Evolutionary conservation across 257 asterid genomes (phyloP), one percentile per base, ranked within the genome.

Genomic region (Nicotiana attenuata): DNA sequence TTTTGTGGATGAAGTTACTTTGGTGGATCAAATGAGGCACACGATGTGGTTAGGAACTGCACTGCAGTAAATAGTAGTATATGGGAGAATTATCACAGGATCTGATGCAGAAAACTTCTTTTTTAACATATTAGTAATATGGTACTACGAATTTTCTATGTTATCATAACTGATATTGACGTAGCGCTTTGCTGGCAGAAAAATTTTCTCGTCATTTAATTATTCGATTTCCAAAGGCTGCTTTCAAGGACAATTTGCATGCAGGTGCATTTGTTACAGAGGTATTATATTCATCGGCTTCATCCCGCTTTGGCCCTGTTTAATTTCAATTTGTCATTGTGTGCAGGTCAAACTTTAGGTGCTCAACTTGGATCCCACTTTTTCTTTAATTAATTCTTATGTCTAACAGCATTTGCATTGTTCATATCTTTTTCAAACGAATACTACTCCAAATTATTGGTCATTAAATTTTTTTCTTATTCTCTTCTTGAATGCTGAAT

Each of bases 141-240:
- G 26, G 57, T 82, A 76, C 31, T n/a, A 50, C 29, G 31, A 80
- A 19, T 65, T 84, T 47, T 84, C 56, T 66, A 47, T 11, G 35
- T 22, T 41, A 73, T 65, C 20, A 16, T 35, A 24, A 47, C 5
- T 38, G 16, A 50, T 75, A 75, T 75, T 75, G 5, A 75, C 19
- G 22, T 75, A 76, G 19, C 56, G 53, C 41, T 84, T 82, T 84
- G 47, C 78, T 82, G 86, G 78, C 96, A 96, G 99, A 90, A 59
- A 96, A 96, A 84, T 92, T 96, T 90, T 94, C 99, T 84, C 97
- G 97, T 66, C 99, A 94, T 87, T 82, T 96, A 80, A 90, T 96
- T 84, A 89, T 94, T 87, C 93, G 92, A 78, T 82, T 96, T 85
- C 97, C 97, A 16, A 88, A 88, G 85, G 85, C 90, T 82, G 99